Conservation (phyloP, 1,284 basidiomycete species). For the Xerocomus minutiporus region DNA sequence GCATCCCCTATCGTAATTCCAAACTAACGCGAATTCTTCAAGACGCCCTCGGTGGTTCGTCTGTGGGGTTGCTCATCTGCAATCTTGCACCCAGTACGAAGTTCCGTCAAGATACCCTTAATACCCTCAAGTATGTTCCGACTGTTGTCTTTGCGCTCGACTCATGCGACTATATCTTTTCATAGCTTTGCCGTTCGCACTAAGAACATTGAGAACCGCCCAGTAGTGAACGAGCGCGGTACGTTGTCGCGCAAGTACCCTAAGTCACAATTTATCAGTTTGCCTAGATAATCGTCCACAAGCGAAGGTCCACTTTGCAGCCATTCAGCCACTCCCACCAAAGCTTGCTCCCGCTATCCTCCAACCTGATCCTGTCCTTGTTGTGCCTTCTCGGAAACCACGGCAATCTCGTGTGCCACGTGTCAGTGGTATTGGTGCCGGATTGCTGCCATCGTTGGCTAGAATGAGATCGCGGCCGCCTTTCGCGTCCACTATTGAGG, state of each 20-base stretch:
- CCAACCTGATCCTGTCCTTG: slow-evolving; percentile 23
- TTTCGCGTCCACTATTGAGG: slow-evolving; percentile 14
- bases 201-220: slow-evolving; percentile 76
- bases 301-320: slow-evolving; percentile 58
- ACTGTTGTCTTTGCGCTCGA: neutral
- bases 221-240: slow-evolving; percentile 70
- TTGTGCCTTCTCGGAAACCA: slow-evolving; percentile 32
- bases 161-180: neutral
- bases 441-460: slow-evolving; percentile 19
- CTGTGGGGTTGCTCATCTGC: slow-evolving; percentile 74
- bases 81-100: slow-evolving; percentile 76
- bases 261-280: slow-evolving; percentile 2
- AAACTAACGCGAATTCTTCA: slow-evolving; percentile 79
- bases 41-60: slow-evolving; percentile 77
- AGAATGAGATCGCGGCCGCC: slow-evolving; percentile 22
- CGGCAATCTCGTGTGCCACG: slow-evolving; percentile 34
- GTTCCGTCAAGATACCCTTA: slow-evolving; percentile 77
- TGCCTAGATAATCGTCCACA: slow-evolving; percentile 49
- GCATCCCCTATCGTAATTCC: slow-evolving; percentile 81
- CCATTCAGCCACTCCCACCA: slow-evolving; percentile 45
- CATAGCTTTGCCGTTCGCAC: slow-evolving; percentile 71
- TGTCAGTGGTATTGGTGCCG: slow-evolving; percentile 27
- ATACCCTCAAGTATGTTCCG: slow-evolving; percentile 68
- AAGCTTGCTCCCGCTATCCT: slow-evolving; percentile 44
- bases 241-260: slow-evolving; percentile 16